Evolutionary conservation across 495 filamentous ascomycete genomes (phyloP).

Genomic region (Hyaloscypha bicolor): DNA sequence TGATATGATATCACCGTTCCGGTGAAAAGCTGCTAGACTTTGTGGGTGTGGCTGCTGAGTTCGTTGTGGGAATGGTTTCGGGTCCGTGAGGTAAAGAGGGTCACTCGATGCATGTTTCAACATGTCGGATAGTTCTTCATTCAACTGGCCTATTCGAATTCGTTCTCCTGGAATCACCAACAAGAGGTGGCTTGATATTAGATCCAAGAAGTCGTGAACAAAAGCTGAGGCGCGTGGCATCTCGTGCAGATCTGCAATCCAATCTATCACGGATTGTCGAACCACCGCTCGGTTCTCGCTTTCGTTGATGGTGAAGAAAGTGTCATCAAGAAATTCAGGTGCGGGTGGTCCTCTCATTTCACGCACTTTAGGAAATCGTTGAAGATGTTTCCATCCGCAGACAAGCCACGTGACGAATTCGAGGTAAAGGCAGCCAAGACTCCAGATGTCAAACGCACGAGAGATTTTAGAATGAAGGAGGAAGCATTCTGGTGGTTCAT

Average conservation of each 20-base stretch:
- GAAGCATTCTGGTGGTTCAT: conserved; percentile 15
- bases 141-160: neutral
- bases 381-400: conserved; percentile 10
- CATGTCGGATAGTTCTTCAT: conserved; percentile 6
- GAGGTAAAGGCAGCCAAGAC: conserved; percentile 21
- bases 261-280: neutral
- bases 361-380: conserved; percentile 11
- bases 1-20: neutral
- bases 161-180: neutral
- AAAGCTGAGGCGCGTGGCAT: conserved; percentile 24
- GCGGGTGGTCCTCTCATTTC: neutral
- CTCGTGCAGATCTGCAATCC: conserved; percentile 28
- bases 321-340: conserved; percentile 6
- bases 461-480: neutral
- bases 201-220: conserved; percentile 28
- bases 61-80: neutral
- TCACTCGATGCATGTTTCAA: neutral
- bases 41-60: neutral
- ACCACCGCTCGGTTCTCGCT: conserved; percentile 6
- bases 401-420: conserved; percentile 22
- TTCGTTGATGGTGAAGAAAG: conserved; percentile 8
- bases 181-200: conserved; percentile 27
- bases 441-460: conserved; percentile 20
- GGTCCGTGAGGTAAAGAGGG: conserved; percentile 1
- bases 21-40: neutral